Conservation (phyloP, 768 basidiomycete genomes). For the Nidularia pulvinata region DNA sequence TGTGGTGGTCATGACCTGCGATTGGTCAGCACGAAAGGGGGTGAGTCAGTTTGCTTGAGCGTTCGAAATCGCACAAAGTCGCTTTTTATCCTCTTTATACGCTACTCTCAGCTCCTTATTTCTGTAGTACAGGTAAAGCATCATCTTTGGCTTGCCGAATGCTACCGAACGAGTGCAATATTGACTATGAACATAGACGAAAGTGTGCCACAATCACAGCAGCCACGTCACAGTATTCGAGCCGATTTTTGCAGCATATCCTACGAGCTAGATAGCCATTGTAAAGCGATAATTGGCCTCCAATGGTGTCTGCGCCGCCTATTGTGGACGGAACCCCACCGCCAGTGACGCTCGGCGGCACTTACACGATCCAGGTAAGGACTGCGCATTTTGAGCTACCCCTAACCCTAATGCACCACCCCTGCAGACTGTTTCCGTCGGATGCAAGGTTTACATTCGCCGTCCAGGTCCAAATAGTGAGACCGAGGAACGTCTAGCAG, state of each 20-base stretch:
- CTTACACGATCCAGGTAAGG: conserved; percentile 74
- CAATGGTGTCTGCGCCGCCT: conserved; percentile 38
- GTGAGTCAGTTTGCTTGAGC: background rate
- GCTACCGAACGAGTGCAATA: no score
- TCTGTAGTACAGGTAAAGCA: no score
- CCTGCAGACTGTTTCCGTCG: conserved; percentile 79
- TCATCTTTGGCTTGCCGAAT: background rate
- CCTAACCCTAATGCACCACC: conserved; percentile 20
- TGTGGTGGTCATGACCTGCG: conserved; percentile 1
- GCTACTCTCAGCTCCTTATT: background rate
- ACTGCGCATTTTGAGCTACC: conserved; percentile 10
- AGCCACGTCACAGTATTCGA: no score
- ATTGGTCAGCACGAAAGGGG: conserved; percentile 17
- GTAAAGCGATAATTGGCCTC: conserved; percentile 1
- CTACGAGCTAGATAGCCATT: no score
- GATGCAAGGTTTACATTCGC: conserved; percentile 94
- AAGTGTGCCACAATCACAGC: no score
- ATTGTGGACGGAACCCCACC: conserved; percentile 52
- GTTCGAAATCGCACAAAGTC: background rate
- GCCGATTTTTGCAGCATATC: no score
- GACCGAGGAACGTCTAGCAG: conserved; percentile 89
- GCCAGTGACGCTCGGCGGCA: conserved; percentile 71
- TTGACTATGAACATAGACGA: no score
- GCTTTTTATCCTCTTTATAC: no score
- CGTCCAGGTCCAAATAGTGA: conserved; percentile 76